Evolutionary conservation across 495 filamentous ascomycete genomes (phyloP).

Genomic region (Hamigera avellanea): DNA sequence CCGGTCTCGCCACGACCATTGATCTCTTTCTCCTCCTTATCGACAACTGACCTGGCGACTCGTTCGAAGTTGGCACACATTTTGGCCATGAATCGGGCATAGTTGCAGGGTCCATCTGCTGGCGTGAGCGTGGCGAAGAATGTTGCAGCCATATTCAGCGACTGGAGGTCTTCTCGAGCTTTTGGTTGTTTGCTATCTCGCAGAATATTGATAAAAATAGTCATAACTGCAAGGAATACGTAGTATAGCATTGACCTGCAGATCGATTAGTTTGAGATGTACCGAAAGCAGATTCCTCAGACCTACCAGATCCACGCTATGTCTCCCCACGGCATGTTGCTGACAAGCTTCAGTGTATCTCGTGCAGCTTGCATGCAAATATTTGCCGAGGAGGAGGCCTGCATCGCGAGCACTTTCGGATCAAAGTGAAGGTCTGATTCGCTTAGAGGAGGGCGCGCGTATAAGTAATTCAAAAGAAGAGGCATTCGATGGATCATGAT

Average conservation of each 20-base stretch:
- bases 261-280: conserved; percentile 3
- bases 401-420: conserved; percentile 42
- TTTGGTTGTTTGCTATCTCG: conserved; percentile 75
- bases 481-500: conserved; percentile 97
- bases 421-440: conserved; percentile 58
- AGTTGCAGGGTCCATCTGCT: conserved; percentile 53
- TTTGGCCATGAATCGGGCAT: conserved; percentile 77
- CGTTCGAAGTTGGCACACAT: conserved; percentile 87
- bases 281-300: neutral
- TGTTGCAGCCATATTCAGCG: conserved; percentile 78
- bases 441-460: conserved; percentile 71
- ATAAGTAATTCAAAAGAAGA: conserved; percentile 79
- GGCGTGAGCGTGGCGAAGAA: conserved; percentile 69
- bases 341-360: conserved; percentile 79
- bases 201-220: conserved; percentile 86
- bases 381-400: conserved; percentile 71
- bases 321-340: conserved; percentile 89
- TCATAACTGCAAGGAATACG: conserved; percentile 83
- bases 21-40: conserved; percentile 69
- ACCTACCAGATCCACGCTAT: conserved; percentile 86
- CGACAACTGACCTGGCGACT: conserved; percentile 75
- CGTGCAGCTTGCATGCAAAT: conserved; percentile 81
- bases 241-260: conserved; percentile 86
- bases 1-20: conserved; percentile 3
- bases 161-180: conserved; percentile 69